phyloP scores from a whole-genome alignment of 73 alveolate species.

The Paramecium tetraurelia region DNA sequence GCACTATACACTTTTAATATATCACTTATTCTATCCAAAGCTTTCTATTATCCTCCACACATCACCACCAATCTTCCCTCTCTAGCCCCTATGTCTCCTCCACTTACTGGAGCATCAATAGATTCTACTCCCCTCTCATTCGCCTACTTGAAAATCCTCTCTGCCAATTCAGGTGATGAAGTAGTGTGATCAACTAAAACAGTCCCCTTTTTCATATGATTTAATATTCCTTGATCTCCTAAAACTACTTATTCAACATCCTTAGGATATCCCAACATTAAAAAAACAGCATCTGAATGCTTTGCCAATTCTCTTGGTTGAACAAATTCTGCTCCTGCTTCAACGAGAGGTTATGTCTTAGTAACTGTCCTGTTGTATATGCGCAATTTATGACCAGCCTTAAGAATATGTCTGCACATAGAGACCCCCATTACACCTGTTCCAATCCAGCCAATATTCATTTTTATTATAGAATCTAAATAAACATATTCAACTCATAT shows the following conservation, averaged over 20 bases:
- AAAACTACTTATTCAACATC: constrained; percentile 87
- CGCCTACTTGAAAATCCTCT: constrained; percentile 68
- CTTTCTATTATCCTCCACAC: constrained; percentile 84
- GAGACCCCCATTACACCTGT: constrained; percentile 93
- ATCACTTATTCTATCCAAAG: constrained; percentile 60
- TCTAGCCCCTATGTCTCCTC: constrained; percentile 94
- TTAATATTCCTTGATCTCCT: constrained; percentile 76
- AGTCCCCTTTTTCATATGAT: constrained; percentile 78
- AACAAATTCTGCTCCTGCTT: constrained; percentile 75
- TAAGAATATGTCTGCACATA: constrained; percentile 82
- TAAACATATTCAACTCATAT: neutral
- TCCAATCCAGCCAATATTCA: constrained; percentile 89
- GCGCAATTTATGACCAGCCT: constrained; percentile 70
- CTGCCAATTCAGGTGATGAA: constrained; percentile 84
- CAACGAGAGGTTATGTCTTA: constrained; percentile 76
- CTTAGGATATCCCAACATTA: constrained; percentile 91
- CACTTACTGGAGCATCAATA: constrained; percentile 93
- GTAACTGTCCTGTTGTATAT: constrained; percentile 83
- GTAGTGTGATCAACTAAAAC: constrained; percentile 88
- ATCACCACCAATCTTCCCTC: constrained; percentile 87
- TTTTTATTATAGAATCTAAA: neutral
- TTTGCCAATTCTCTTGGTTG: constrained; percentile 76
- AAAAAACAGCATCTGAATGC: constrained; percentile 75
- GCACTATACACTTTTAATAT: constrained; percentile 74
- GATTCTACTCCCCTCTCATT: constrained; percentile 64